Conservation (phyloP, 345 rosid species). For the Eucalyptus pumila region DNA sequence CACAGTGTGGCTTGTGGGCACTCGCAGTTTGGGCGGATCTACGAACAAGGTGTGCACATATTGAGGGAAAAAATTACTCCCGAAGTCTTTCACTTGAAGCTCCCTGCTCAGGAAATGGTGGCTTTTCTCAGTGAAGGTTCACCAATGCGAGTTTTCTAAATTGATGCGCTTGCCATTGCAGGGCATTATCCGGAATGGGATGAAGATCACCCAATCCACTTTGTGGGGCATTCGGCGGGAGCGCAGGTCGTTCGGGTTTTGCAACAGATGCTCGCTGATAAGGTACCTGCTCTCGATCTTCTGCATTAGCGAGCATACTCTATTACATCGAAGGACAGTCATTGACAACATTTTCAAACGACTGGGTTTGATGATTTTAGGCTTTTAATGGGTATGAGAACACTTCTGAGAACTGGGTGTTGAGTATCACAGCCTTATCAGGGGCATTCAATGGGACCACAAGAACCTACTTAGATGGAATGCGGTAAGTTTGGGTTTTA, state of each 20-base stretch:
- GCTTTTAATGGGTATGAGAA: slow-evolving; percentile 65
- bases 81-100: background rate
- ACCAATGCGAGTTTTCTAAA: background rate
- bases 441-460: slow-evolving; percentile 98
- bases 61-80: background rate
- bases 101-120: background rate
- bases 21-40: slow-evolving; percentile 69
- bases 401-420: slow-evolving; percentile 85
- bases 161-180: slow-evolving; percentile 3
- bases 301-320: background rate
- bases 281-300: slow-evolving; percentile 25
- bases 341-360: background rate
- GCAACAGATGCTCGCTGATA: slow-evolving; percentile 98
- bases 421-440: slow-evolving; percentile 86
- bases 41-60: slow-evolving; percentile 45
- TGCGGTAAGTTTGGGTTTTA: slow-evolving; percentile 42
- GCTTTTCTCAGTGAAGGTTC: background rate
- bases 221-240: slow-evolving; percentile 98
- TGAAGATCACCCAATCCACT: slow-evolving; percentile 88
- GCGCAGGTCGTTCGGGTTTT: slow-evolving; percentile 95
- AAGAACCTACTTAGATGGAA: slow-evolving; percentile 85
- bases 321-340: background rate
- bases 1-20: slow-evolving; percentile 94
- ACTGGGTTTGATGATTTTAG: slow-evolving; percentile 13
- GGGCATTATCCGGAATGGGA: slow-evolving; percentile 95